Evolutionary conservation across 768 basidiomycete species (phyloP).

Genomic region (Asterophora lycoperdoides): DNA sequence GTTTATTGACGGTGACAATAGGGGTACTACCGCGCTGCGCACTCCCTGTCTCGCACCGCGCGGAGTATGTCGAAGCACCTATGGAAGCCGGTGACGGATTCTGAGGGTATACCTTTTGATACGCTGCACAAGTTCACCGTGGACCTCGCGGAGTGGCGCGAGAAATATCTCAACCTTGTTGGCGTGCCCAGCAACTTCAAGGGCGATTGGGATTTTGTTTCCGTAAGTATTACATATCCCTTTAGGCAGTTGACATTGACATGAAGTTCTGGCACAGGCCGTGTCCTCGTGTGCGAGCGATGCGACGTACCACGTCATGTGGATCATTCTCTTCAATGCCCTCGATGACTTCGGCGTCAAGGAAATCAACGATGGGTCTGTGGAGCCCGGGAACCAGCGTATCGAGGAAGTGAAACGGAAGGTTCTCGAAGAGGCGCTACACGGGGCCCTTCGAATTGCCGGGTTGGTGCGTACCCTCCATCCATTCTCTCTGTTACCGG

Average conservation of each 20-base stretch:
- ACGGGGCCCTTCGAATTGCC: slow-evolving; percentile 82
- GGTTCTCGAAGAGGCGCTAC: slow-evolving; percentile 76
- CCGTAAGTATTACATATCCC: slow-evolving; percentile 30
- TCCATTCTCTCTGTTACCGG: background rate
- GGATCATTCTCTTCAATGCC: slow-evolving; percentile 79
- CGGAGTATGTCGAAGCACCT: slow-evolving; percentile 78
- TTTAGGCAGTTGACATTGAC: slow-evolving; percentile 1
- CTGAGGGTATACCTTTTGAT: slow-evolving; percentile 72
- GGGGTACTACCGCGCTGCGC: slow-evolving; percentile 83
- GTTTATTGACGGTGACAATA: slow-evolving; percentile 28
- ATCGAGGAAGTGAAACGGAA: slow-evolving; percentile 65
- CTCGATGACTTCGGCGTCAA: slow-evolving; percentile 82
- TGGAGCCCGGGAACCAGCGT: slow-evolving; percentile 38
- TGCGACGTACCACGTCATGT: slow-evolving; percentile 89
- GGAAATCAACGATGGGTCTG: slow-evolving; percentile 53
- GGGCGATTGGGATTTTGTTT: slow-evolving; percentile 87
- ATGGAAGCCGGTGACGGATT: slow-evolving; percentile 74
- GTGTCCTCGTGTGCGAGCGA: slow-evolving; percentile 71
- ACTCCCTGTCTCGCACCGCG: slow-evolving; percentile 78
- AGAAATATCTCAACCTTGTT: slow-evolving; percentile 67
- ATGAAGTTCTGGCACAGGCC: slow-evolving; percentile 29
- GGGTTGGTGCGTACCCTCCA: slow-evolving; percentile 58
- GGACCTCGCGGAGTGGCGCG: slow-evolving; percentile 67
- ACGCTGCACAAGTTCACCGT: slow-evolving; percentile 53
- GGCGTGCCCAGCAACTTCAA: slow-evolving; percentile 86